These are phyloP conservation scores for Fusarium sp. DNA, from an alignment of 2,329 filamentous ascomycete genomes.

Conservation along the genomic window DNA sequence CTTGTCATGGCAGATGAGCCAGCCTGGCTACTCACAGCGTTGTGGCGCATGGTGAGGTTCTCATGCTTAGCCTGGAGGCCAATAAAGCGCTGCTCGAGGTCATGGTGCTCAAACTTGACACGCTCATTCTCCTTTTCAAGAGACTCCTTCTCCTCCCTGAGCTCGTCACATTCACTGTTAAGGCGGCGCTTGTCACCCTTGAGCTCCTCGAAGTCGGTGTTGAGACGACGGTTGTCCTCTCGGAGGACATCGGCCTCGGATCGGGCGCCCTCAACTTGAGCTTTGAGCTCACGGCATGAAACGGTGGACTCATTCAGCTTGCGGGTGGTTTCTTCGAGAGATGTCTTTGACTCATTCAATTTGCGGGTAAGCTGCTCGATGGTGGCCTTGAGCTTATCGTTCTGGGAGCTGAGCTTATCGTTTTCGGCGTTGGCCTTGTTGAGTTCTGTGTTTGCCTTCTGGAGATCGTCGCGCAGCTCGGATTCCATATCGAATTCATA, in stretches of 20 bases:
- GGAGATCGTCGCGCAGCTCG: conserved; percentile 44
- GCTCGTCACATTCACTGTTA: conserved; percentile 43
- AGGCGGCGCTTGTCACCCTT: conserved; percentile 45
- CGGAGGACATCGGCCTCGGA: conserved; percentile 43
- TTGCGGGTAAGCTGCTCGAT: conserved; percentile 47
- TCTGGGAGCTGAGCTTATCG: conserved; percentile 45
- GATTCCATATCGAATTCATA: conserved; percentile 42
- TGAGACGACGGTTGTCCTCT: conserved; percentile 43
- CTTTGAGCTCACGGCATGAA: conserved; percentile 43
- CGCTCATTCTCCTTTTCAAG: conserved; percentile 44
- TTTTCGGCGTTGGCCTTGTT: conserved; percentile 46
- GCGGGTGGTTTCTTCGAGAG: conserved; percentile 30
- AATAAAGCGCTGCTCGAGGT: conserved; percentile 42
- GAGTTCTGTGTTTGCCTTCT: conserved; percentile 45
- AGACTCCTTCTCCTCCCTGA: conserved; percentile 36
- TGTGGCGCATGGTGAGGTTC: conserved; percentile 46
- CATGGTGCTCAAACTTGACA: conserved; percentile 47
- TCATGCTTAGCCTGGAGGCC: conserved; percentile 46
- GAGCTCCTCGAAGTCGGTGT: conserved; percentile 41
- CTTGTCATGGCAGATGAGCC: conserved; percentile 40
- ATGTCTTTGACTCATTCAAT: conserved; percentile 44
- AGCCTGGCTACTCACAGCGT: conserved; percentile 41
- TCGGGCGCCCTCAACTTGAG: conserved; percentile 43
- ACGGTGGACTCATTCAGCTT: conserved; percentile 35
- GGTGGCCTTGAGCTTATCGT: conserved; percentile 45